phyloP scores from a whole-genome alignment of 257 asterid species.

The Solanum appendiculatum region DNA sequence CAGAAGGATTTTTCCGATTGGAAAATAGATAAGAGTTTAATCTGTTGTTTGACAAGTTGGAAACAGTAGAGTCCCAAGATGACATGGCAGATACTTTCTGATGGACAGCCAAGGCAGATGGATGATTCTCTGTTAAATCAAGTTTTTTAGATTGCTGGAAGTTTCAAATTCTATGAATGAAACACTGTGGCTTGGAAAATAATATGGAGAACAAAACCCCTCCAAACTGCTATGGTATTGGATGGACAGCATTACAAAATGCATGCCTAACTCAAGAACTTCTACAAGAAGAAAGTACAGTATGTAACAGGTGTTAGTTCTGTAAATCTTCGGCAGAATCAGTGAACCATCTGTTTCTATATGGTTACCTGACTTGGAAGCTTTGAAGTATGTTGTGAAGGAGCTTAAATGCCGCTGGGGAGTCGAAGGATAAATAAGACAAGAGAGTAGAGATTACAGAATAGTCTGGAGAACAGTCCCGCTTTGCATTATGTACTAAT shows the following conservation, averaged over 20 bases:
- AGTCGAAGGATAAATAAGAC: not conserved
- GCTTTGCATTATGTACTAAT: not conserved
- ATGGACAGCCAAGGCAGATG: not conserved
- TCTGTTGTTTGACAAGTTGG: not conserved
- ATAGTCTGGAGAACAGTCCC: not conserved
- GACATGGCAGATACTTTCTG: not conserved
- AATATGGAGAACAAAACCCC: not conserved
- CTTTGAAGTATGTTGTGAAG: not conserved
- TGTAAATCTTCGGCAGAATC: not conserved
- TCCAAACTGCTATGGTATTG: not conserved
- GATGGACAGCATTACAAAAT: not conserved
- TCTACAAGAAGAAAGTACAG: not conserved
- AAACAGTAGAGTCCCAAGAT: not conserved
- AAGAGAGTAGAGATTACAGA: not conserved
- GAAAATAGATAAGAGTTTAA: not conserved
- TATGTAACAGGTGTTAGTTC: not conserved
- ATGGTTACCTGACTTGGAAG: not conserved
- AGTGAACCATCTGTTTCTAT: not conserved
- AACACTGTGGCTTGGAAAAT: not conserved
- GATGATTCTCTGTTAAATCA: not conserved
- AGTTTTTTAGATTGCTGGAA: not conserved
- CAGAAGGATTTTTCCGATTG: not conserved
- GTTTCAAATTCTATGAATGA: not conserved
- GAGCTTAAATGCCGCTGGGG: not conserved
- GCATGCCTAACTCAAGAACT: not conserved